Evolutionary conservation across 163 green algal genomes (phyloP), one percentile per base, ranked within the genome.

Genomic region (Scenedesmus sp.): DNA sequence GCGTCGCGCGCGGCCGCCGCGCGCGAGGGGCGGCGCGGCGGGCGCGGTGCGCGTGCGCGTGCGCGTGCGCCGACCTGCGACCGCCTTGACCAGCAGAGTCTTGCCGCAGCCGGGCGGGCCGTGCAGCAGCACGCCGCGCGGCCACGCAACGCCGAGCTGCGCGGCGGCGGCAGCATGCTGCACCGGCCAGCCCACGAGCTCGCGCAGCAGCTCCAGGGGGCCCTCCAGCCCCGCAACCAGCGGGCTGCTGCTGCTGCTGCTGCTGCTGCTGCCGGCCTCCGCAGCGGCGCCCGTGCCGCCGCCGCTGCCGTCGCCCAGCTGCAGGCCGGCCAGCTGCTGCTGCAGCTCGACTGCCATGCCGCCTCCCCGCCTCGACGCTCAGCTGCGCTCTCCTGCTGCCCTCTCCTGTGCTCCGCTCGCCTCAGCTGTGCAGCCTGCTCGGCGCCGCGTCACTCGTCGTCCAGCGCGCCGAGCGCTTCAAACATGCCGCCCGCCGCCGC

Each of bases 21-120:
- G n/a, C n/a, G n/a, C n/a, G n/a, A n/a, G n/a, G n/a, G n/a, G n/a
- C n/a, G n/a, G n/a, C n/a, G n/a, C n/a, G n/a, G n/a, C n/a, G n/a
- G n/a, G n/a, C n/a, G n/a, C n/a, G n/a, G n/a, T n/a, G n/a, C n/a
- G n/a, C n/a, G n/a, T n/a, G n/a, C n/a, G n/a, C n/a, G n/a, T n/a
- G n/a, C n/a, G n/a, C n/a, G n/a, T n/a, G n/a, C n/a, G n/a, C n/a
- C n/a, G n/a, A 88, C 84, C 86, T 80, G 84, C 84, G 15, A 89
- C 84, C 10, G 79, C 81, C 29, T 85, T 70, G 17, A 96, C 96
- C 48, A 99, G 87, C 14, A 96, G 90, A 9, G 96, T 99, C 86
- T 99, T 99, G 63, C 96, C 96, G 67, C 94, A 99, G 10, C 96
- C 96, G 2, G 96, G 96, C 0, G 96, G 96, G 0, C 96, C 96